Conservation (phyloP, 2,329 filamentous ascomycete genomes). For the Myriosclerotinia curreyana region DNA sequence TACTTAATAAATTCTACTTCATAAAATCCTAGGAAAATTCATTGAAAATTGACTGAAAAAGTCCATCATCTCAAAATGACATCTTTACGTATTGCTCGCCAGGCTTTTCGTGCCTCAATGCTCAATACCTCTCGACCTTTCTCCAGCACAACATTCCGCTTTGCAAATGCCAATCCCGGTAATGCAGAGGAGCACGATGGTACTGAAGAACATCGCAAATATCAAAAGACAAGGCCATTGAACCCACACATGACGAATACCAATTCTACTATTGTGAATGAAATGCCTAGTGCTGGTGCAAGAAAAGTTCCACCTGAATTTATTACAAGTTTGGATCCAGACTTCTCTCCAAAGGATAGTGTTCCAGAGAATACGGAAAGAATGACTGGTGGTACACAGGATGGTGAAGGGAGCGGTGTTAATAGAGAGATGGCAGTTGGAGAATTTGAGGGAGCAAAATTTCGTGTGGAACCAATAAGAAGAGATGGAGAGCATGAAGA, state of each 20-base stretch:
- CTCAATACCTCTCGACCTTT: constrained; percentile 15
- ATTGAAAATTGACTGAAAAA: too few relatives aligned
- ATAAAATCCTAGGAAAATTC: not conserved
- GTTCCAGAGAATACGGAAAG: constrained; percentile 60
- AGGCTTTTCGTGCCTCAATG: constrained; percentile 17
- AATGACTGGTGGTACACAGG: constrained; percentile 63
- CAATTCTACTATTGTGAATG: constrained; percentile 60
- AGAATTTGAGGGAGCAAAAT: constrained; percentile 81
- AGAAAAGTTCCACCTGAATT: constrained; percentile 59
- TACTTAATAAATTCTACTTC: not conserved
- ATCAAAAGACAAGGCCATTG: constrained; percentile 54
- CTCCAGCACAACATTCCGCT: constrained; percentile 17
- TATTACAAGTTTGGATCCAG: constrained; percentile 52
- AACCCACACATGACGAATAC: constrained; percentile 64
- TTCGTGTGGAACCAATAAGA: constrained; percentile 86
- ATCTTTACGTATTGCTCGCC: constrained; percentile 16
- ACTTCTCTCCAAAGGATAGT: constrained; percentile 57
- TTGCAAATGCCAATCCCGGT: constrained; percentile 26
- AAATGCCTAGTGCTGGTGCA: constrained; percentile 58
- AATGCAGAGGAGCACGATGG: constrained; percentile 47
- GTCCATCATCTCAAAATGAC: constrained; percentile 8
- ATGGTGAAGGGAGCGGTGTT: constrained; percentile 45
- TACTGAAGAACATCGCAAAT: constrained; percentile 52
- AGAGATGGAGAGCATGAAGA: constrained; percentile 76
- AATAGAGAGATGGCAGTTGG: constrained; percentile 69